Conservation (phyloP, 2,329 filamentous ascomycete species). For the Botryotinia calthae region DNA sequence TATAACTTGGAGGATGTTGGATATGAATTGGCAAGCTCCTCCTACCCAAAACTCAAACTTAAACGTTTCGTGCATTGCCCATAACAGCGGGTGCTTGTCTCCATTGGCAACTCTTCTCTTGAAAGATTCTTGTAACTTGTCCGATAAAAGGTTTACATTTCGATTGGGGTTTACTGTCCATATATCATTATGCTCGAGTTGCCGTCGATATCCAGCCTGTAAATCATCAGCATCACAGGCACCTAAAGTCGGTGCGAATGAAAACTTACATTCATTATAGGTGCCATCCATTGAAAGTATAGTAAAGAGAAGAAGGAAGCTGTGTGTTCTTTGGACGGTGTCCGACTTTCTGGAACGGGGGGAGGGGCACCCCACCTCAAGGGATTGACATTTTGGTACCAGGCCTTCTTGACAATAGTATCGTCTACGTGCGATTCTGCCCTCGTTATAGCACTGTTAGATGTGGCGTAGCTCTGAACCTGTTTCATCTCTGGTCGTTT, state of each 20-base stretch:
- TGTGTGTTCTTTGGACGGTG: conserved; percentile 64
- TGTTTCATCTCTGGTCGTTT: conserved; percentile 41
- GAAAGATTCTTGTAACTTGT: conserved; percentile 66
- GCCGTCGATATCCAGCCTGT: conserved; percentile 79
- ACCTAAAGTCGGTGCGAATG: background rate
- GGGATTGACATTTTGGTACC: conserved; percentile 63
- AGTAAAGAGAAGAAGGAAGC: conserved; percentile 73
- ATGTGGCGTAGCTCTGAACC: conserved; percentile 54
- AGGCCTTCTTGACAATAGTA: conserved; percentile 46
- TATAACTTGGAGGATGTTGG: conserved; percentile 75
- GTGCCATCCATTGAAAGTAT: conserved; percentile 87
- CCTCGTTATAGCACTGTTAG: conserved; percentile 49
- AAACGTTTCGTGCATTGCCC: conserved; percentile 84
- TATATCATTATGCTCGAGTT: conserved; percentile 79
- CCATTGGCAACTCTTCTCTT: conserved; percentile 64
- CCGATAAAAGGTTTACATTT: conserved; percentile 66
- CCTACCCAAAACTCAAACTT: conserved; percentile 81
- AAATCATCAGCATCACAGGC: conserved; percentile 26
- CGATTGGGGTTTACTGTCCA: conserved; percentile 85
- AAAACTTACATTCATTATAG: conserved; percentile 70
- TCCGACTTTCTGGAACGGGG: conserved; percentile 53
- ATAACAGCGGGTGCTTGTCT: conserved; percentile 70
- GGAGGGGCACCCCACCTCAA: conserved; percentile 58
- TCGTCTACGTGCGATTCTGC: conserved; percentile 38
- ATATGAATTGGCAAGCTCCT: conserved; percentile 70